Conservation (phyloP, 2,329 filamentous ascomycete genomes). For the Xylaria sp. region DNA sequence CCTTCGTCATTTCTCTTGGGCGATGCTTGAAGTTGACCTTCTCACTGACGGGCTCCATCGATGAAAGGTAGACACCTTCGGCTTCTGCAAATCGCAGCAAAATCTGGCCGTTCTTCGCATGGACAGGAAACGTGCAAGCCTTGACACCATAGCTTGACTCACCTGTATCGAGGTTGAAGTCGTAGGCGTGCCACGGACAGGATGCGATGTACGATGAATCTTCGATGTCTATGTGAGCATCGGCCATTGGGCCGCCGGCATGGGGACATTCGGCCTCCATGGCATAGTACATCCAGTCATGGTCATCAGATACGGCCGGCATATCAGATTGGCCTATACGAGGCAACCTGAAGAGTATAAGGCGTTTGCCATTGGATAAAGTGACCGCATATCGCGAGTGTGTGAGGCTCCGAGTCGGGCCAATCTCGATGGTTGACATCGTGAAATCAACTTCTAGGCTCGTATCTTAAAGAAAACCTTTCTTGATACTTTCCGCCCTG, state of each 20-base stretch:
- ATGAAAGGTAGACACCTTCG: slow-evolving; percentile 24
- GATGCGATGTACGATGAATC: slow-evolving; percentile 43
- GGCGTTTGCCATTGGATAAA: slow-evolving; percentile 39
- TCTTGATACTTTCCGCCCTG: background rate
- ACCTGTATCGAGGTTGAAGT: slow-evolving; percentile 45
- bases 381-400: slow-evolving; percentile 39
- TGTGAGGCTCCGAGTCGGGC: slow-evolving; percentile 31
- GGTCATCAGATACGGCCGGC: slow-evolving; percentile 29
- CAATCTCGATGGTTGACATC: slow-evolving; percentile 30
- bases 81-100: slow-evolving; percentile 31
- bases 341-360: slow-evolving; percentile 42
- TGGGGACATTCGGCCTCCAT: slow-evolving; percentile 46
- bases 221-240: slow-evolving; percentile 42
- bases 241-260: slow-evolving; percentile 41
- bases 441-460: slow-evolving; percentile 2
- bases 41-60: slow-evolving; percentile 41
- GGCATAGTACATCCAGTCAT: slow-evolving; percentile 42
- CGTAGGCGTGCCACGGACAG: slow-evolving; percentile 45
- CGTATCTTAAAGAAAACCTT: background rate
- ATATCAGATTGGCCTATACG: slow-evolving; percentile 32
- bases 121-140: slow-evolving; percentile 41
- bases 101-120: slow-evolving; percentile 33
- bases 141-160: slow-evolving; percentile 44
- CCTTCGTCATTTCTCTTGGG: slow-evolving; percentile 20
- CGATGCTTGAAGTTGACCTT: slow-evolving; percentile 40